Base-by-base conservation (phyloP, 2,329 filamentous ascomycete genomes). In the Huntiella abstrusa region DNA sequence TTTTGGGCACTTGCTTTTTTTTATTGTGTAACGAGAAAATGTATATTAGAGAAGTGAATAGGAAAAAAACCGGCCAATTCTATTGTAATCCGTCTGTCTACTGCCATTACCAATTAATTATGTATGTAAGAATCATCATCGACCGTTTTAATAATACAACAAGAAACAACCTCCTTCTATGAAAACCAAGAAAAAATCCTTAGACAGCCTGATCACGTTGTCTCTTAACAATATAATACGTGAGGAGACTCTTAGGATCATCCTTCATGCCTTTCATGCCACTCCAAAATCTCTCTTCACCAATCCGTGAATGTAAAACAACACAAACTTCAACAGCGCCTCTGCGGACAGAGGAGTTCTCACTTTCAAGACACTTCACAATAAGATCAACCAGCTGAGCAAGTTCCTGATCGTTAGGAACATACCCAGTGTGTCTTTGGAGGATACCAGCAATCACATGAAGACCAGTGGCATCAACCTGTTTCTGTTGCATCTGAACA, bases 251-350 rank as follows among this genome's bases (percentile, higher is more conserved):
- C 64, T 84, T 74, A 16, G 80, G 75, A 52, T 83, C 80, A 52
- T 85, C 80, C 55, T 73, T 71, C 32, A 82, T 68, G 7, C 64
- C 69, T 48, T 67, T 72, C 54, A 86, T 66, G 17, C 70, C 69
- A 33, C 69, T 70, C 82, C 82, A 88, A 57, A 87, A 87, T 28
- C 55, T 56, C 7, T 55, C 60, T 46, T 78, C 74, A 10, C 75
- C 75, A 6, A 80, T 66, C 8, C 71, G 61, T 41, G 68, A 66
- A 57, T 86, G 80, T 51, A 86, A 62, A 49, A 77, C 75, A 19
- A 85, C 76, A 54, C 81, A 85, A n/a, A 86, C 67, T 57, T 83
- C 76, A 40, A 86, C 78, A n/a, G 81, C 79, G 51, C 83, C 81
- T 68, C 84, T 82, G 36, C 75, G 66, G 5, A 80, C 75, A 5